Conservation (phyloP, 1,284 basidiomycete genomes). For the Apiotrichum siamense region DNA sequence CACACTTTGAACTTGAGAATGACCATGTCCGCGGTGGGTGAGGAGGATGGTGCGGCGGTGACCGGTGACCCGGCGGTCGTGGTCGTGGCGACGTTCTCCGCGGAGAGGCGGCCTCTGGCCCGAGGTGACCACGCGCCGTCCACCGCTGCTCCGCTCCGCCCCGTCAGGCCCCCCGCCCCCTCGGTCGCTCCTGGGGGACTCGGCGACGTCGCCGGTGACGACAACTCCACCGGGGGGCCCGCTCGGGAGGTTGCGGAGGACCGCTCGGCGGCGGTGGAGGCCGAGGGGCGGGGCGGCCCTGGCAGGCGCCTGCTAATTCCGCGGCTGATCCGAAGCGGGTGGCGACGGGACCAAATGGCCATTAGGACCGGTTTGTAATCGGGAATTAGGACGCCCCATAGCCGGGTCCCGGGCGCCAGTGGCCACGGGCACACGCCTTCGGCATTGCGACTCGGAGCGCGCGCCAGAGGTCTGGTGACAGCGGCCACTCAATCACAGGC, state of each 20-base stretch:
- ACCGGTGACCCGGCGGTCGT: background rate
- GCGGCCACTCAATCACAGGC: no score
- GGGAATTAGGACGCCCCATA: no score
- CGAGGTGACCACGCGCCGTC: no score
- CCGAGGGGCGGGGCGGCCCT: background rate
- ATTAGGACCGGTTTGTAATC: no score
- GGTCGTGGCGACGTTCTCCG: background rate
- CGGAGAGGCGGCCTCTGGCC: no score
- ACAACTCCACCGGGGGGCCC: background rate
- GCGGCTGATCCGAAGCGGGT: background rate
- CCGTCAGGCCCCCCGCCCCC: background rate
- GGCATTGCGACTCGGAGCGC: no score
- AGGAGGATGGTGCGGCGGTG: background rate
- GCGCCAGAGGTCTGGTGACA: no score
- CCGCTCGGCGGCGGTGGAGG: background rate
- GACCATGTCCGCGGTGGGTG: conserved; percentile 17
- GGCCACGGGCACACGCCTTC: no score
- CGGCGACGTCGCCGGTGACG: background rate
- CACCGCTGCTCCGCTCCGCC: no score
- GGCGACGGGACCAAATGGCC: no score
- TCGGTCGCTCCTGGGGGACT: background rate
- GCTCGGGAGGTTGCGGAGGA: background rate
- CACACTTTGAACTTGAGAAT: conserved; percentile 42
- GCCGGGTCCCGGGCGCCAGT: no score
- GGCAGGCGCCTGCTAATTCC: background rate